Evolutionary conservation across 345 rosid species (phyloP), one percentile per base, ranked within the genome.

Genomic region (Toxicodendron radicans): DNA sequence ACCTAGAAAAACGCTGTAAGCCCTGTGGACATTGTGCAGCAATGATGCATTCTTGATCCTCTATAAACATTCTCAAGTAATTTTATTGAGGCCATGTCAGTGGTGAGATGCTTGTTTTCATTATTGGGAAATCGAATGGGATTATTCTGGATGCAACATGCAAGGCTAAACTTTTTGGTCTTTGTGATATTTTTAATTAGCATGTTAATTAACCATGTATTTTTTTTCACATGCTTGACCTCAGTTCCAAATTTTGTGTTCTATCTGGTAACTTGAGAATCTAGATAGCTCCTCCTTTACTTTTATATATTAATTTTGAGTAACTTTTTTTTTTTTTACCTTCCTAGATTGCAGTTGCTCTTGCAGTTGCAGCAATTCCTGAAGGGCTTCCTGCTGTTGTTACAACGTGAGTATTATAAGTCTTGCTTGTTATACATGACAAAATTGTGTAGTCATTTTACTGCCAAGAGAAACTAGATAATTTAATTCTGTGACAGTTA

Each of bases 371-470:
- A 68, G 99, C 99, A 53, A 95, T 95, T 78, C 98, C 99, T 49
- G 99, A 95, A 89, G 99, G 98, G 82, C 99, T 95, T 88, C 99
- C 99, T 71, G 99, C 99, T 76, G 99, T 95, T 82, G 99, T 95
- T 73, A 93, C 99, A 38, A 95, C 98, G 99, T 95, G 73, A 88
- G 97, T 85, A 72, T 74, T 81, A 78, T 43, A 68, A 58, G 60
- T 68, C 61, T 77, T 70, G 38, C 32, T 43, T 67, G 58, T 8
- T 58, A 7, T 73, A 53, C 58, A 46, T 30, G 0, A 35, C 23
- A 20, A 51, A 20, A 7, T 51, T 18, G 32, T n/a, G 6, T 7
- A 67, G 51, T 24, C 12, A n/a, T 59, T 68, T 17, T 14, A 45
- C 20, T 18, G 52, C 38, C 14, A 16, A 38, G 13, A 51, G 33